Evolutionary conservation across 495 filamentous ascomycete genomes (phyloP), one percentile per base, ranked within the genome.

Genomic region (Physcia stellaris): DNA sequence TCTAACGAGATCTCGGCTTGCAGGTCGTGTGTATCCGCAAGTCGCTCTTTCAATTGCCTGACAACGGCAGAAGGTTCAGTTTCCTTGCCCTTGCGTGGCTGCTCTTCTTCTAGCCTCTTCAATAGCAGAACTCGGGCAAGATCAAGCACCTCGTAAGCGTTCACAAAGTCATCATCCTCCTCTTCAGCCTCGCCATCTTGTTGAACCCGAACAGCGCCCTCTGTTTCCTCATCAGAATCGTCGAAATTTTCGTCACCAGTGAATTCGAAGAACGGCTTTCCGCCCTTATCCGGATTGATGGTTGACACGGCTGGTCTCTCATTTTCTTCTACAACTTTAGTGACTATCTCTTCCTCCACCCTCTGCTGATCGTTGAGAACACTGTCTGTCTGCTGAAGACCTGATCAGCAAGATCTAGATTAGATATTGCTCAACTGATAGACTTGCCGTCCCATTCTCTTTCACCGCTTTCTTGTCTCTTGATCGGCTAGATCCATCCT

Each of bases 1-100:
- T 99, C 90, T 12, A 96, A 66, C 10, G 83, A 92, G 40, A 99
- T 94, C 56, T 94, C 88, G 6, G 84, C 83, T 44, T 93, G 78
- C 22, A 93, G 73, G 53, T 92, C 86, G 58, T 93, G 83, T 1
- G 82, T 86, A 49, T 99, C 90, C 32, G 83, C 84, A 4, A 94
- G 68, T 28, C 82, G 75, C 57, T 92, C 84, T 54, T 83, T 83
- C 48, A 84, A 64, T 24, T 80, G 75, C 41, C 64, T 71, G 4
- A 73, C 42, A 23, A 70, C 53, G 9, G 65, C 56, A 4, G 65
- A 61, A 22, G 73, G 57, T 13, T 59, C 59, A 9, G 58, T 57
- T 9, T 66, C 69, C 57, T 83, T 71, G 20, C 59, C 62, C 32
- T 70, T 62, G 32, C 57, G 57, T 16, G 46, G 48, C 35, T 62